phyloP scores from a whole-genome alignment of 2,329 filamentous ascomycete genomes.

The Neophaeococcomyces mojaviensis region DNA sequence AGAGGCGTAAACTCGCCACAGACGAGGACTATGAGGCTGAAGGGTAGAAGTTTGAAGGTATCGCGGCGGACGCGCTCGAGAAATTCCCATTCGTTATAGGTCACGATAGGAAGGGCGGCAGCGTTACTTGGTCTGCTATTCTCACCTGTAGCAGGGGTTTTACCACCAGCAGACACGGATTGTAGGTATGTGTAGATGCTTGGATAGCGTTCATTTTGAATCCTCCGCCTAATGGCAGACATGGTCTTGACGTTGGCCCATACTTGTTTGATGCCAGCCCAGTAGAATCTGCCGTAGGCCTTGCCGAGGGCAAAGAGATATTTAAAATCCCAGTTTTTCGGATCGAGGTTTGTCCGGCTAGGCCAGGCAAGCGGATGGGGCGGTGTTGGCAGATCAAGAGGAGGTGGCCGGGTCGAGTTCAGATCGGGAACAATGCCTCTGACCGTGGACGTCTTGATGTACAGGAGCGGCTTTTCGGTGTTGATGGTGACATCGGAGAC shows the following conservation, averaged over 20 bases:
- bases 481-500: neutral
- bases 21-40: constrained; percentile 65
- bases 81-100: constrained; percentile 64
- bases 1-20: constrained; percentile 84
- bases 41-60: constrained; percentile 67
- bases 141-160: neutral
- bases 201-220: neutral
- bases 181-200: neutral
- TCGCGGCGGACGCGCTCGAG: constrained; percentile 63
- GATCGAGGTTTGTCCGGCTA: neutral
- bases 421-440: constrained; percentile 2
- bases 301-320: constrained; percentile 60
- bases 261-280: constrained; percentile 69
- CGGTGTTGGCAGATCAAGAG: constrained; percentile 2
- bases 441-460: neutral
- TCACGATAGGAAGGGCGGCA: constrained; percentile 33
- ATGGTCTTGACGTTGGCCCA: constrained; percentile 48
- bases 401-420: constrained; percentile 2
- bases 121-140: neutral
- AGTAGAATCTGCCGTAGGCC: constrained; percentile 80
- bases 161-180: neutral
- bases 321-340: neutral
- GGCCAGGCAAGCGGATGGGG: constrained; percentile 7
- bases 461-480: neutral
- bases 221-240: neutral